These are phyloP conservation scores for Dictyophora rubrovolvata DNA, from an alignment of 768 basidiomycete species.

Conservation along the genomic window DNA sequence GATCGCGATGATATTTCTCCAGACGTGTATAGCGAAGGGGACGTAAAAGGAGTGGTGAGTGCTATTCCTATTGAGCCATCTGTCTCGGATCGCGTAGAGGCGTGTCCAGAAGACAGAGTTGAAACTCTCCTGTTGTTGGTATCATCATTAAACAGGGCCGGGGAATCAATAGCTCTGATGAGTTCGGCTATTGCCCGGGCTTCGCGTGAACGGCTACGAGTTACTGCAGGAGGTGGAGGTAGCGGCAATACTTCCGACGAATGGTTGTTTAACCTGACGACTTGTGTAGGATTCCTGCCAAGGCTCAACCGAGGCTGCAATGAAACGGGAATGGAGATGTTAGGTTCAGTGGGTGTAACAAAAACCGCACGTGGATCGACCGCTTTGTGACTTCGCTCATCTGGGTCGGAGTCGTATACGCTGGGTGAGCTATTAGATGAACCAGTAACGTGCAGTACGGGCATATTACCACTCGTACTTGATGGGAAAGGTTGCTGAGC, in stretches of 20 bases:
- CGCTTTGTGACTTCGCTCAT: neutral
- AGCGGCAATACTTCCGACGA: too few relatives aligned
- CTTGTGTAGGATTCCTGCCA: too few relatives aligned
- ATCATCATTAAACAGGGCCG: neutral
- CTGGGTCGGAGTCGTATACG: neutral
- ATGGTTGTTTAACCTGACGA: too few relatives aligned
- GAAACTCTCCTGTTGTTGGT: neutral
- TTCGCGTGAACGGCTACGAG: neutral
- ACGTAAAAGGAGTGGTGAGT: neutral
- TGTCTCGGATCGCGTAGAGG: neutral
- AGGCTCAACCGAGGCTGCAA: neutral
- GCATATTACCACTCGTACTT: too few relatives aligned
- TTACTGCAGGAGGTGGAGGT: neutral
- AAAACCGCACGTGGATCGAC: neutral
- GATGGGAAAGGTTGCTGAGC: too few relatives aligned
- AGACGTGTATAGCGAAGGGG: neutral
- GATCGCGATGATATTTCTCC: neutral
- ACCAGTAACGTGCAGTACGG: neutral
- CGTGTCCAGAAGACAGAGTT: neutral
- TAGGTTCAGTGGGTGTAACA: neutral
- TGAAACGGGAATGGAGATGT: neutral
- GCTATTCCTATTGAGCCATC: neutral
- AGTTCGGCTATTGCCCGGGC: neutral
- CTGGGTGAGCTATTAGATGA: neutral
- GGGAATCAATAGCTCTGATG: neutral